Conservation (phyloP, 2,329 filamentous ascomycete species). For the Pseudogymnoascus sp. region DNA sequence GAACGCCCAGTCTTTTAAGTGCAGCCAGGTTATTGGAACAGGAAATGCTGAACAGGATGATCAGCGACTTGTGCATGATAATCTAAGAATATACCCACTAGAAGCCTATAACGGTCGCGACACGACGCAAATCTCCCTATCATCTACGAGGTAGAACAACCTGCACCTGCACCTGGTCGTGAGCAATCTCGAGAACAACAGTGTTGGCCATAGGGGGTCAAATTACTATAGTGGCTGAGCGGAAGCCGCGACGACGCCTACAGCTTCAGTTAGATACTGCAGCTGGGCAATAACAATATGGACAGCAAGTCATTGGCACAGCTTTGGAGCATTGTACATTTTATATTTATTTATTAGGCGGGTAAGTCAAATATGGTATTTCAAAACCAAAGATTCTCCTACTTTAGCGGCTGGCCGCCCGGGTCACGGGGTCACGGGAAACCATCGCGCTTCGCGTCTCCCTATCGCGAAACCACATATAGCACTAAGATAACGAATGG, state of each 20-base stretch:
- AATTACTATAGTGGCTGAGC: neutral
- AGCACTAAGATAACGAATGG: conserved; percentile 5
- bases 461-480: neutral
- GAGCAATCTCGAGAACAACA: neutral
- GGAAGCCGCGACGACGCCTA: neutral
- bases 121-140: neutral
- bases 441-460: neutral
- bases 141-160: neutral
- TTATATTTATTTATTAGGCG: neutral
- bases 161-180: neutral
- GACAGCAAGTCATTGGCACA: neutral
- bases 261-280: neutral
- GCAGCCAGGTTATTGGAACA: neutral
- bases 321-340: neutral
- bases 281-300: neutral
- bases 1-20: neutral
- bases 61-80: neutral
- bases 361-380: neutral
- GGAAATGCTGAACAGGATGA: neutral
- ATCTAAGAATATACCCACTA: neutral
- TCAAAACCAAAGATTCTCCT: conserved; percentile 15
- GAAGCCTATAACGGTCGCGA: neutral
- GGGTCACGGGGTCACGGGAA: neutral
- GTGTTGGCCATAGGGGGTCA: neutral
- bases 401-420: conserved; percentile 15